phyloP scores from a whole-genome alignment of 176 grass and related monocot genomes.

The Melocanna baccifera region DNA sequence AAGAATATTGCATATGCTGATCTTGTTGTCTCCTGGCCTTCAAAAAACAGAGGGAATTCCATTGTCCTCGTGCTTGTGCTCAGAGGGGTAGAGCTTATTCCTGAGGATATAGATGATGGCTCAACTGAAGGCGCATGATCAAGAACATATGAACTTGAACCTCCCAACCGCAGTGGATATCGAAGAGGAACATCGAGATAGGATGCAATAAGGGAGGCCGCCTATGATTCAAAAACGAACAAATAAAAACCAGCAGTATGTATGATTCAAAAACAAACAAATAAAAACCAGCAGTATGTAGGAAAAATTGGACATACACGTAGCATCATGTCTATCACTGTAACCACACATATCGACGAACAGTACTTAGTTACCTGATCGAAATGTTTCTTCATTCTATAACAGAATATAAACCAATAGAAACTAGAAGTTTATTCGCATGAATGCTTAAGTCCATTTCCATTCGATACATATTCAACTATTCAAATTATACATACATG shows the following conservation, averaged over 20 bases:
- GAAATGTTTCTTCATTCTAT: neutral
- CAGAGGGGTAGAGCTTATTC: conserved; percentile 31
- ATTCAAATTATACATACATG: conserved; percentile 63
- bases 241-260: conserved; percentile 16
- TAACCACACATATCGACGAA: neutral
- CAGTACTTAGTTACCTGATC: neutral
- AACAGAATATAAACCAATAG: neutral
- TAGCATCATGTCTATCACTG: neutral
- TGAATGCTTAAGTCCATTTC: neutral
- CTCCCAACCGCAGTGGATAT: conserved; percentile 83
- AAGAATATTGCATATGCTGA: conserved; percentile 94
- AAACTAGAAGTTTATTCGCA: neutral
- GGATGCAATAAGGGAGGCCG: conserved; percentile 62
- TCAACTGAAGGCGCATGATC: conserved; percentile 76
- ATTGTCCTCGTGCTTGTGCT: conserved; percentile 40
- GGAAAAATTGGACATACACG: neutral
- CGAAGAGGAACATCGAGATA: conserved; percentile 82
- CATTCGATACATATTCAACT: conserved; percentile 16
- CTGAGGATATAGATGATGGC: conserved; percentile 36
- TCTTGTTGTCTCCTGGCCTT: conserved; percentile 84
- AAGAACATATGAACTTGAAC: conserved; percentile 72
- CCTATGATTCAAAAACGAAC: conserved; percentile 52
- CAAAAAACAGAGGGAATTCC: conserved; percentile 87
- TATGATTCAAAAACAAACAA: conserved; percentile 37
- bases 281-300: conserved; percentile 1